Percentiles rank a stretch among this genome's conserved stretches.
Conservation (phyloP, 805 yeast species). For the Saccharomycopsis amapae region DNA sequence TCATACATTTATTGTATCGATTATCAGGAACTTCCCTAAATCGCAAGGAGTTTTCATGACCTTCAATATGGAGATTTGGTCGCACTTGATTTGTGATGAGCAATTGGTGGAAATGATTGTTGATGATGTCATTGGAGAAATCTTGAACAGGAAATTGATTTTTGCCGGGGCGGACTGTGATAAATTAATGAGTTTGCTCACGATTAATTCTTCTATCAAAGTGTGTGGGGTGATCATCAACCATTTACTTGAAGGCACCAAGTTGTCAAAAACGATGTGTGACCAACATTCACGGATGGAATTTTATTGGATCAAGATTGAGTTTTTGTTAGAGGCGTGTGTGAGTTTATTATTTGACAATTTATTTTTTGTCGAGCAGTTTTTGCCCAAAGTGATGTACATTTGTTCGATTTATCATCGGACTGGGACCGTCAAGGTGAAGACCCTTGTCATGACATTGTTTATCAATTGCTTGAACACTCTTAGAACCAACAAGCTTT, state of each 20-base stretch:
- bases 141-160: constrained; percentile 66
- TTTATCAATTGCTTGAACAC: constrained; percentile 45
- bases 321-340: constrained; percentile 56
- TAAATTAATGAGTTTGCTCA: constrained; percentile 52
- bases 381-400: constrained; percentile 64
- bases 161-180: constrained; percentile 67
- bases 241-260: constrained; percentile 49
- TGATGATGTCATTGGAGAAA: constrained; percentile 67
- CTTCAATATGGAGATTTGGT: constrained; percentile 62
- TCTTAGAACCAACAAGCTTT: constrained; percentile 39
- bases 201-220: constrained; percentile 60
- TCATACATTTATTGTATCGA: constrained; percentile 51
- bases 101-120: constrained; percentile 51
- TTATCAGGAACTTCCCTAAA: constrained; percentile 50
- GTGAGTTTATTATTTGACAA: constrained; percentile 68
- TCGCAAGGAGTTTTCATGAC: constrained; percentile 43
- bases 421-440: constrained; percentile 27
- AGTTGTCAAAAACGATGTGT: constrained; percentile 39
- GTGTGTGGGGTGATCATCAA: constrained; percentile 58
- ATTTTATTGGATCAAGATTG: constrained; percentile 62
- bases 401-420: constrained; percentile 45
- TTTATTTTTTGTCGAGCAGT: constrained; percentile 50
- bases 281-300: constrained; percentile 38
- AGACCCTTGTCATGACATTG: constrained; percentile 41
- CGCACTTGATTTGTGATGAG: constrained; percentile 42